These are phyloP conservation scores for Mycena vulgaris DNA, from an alignment of 768 basidiomycete genomes.

Conservation along the genomic window DNA sequence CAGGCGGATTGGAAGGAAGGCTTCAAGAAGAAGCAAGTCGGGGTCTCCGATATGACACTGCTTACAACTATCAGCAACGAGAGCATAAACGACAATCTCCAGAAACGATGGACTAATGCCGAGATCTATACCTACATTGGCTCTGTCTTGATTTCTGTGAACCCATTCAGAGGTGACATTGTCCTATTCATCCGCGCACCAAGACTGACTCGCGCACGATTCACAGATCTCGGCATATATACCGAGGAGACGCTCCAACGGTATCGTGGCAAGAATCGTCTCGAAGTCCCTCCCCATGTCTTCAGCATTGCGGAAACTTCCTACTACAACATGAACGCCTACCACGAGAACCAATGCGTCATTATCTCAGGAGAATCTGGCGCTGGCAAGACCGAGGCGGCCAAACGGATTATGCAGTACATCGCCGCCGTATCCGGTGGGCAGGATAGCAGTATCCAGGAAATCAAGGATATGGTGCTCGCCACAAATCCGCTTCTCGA, in stretches of 20 bases:
- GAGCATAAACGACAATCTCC: conserved; percentile 96
- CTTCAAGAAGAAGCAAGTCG: conserved; percentile 99
- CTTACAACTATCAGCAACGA: conserved; percentile 98
- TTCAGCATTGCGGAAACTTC: conserved; percentile 97
- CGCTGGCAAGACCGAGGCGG: conserved; percentile 99
- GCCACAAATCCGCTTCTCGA: conserved; percentile 98
- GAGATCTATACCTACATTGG: conserved; percentile 99
- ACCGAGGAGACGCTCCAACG: conserved; percentile 88
- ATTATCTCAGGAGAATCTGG: conserved; percentile 99
- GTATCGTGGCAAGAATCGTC: conserved; percentile 97
- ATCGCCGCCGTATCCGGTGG: conserved; percentile 97
- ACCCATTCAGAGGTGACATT: conserved; percentile 90
- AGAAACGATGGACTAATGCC: conserved; percentile 94
- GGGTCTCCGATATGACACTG: conserved; percentile 98
- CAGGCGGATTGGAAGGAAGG: conserved; percentile 99
- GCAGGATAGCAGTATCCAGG: conserved; percentile 91
- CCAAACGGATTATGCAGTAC: conserved; percentile 99
- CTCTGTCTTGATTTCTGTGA: conserved; percentile 98
- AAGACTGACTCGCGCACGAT: conserved; percentile 30
- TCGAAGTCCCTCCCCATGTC: conserved; percentile 98
- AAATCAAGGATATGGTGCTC: conserved; percentile 99
- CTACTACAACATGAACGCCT: conserved; percentile 99
- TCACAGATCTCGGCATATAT: conserved; percentile 95
- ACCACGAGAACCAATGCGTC: conserved; percentile 99
- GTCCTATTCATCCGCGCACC: conserved; percentile 19